Base-by-base conservation (phyloP, 495 filamentous ascomycete species). In the Aspergillus ellipticus region DNA sequence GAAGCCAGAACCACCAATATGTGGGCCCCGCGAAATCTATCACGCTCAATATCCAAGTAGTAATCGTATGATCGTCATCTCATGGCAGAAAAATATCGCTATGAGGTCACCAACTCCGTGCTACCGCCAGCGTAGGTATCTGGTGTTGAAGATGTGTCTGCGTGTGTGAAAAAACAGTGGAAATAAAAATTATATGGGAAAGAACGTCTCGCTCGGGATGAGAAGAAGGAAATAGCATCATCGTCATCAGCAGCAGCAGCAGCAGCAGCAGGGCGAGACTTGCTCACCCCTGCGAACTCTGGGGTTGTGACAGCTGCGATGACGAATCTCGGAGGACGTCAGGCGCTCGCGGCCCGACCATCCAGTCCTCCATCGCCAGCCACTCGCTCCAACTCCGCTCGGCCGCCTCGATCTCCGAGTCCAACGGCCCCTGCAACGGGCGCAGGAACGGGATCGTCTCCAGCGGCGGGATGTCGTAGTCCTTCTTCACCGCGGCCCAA, bases 401-500 rank as follows among this genome's bases (percentile, higher is more conserved):
- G 0, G 92, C 94, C 11, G 72, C 79, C 56, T 89, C 84, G 59
- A 97, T 92, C 75, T 97, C 94, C 20, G 81, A 80, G 61, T 91
- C 84, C 28, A 84, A 75, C 2, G 88, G 84, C 41, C 83, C 79
- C 64, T 88, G 85, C 28, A 97, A 72, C 24, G 92, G 90, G 59
- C 83, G 84, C 55, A 97, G 70, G 65, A 94, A 98, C 3, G 93
- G 94, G 20, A 96, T 83, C 29, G 82, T 88, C 74, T 97, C 89
- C 28, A 89, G 78, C 11, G 85, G 81, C 2, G 80, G 75, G 74
- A 90, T 88, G 72, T 97, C 94, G 71, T 98, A 98, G 59, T 89
- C 82, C 62, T 85, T 82, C 76, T 96, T 97, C 64, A 95, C 89
- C 24, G 79, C 80, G 16, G 89, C 79, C 92, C 92, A 98, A 41